Percentiles rank a stretch among this genome's conserved stretches.
phyloP scores from a whole-genome alignment of 2,329 filamentous ascomycete genomes.

The Stagonosporopsis rhizophila region DNA sequence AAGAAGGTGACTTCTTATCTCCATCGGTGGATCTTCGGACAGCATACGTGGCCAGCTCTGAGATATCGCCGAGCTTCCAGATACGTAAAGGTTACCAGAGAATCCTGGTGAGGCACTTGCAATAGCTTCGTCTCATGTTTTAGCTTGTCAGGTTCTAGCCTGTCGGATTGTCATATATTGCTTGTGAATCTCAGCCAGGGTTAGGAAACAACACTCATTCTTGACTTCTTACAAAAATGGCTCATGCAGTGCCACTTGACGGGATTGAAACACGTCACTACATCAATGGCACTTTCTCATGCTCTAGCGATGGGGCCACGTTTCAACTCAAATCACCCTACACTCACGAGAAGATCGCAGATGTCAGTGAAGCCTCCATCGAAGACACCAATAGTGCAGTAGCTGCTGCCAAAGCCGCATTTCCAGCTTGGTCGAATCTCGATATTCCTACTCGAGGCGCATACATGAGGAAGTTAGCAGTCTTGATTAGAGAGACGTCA shows the following conservation, averaged over 20 bases:
- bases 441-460: conserved; percentile 35
- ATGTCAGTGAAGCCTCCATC: conserved; percentile 44
- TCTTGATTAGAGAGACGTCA: conserved; percentile 79
- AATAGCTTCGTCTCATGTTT: background rate
- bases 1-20: no score
- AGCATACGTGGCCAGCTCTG: no score
- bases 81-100: no score
- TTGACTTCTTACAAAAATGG: background rate
- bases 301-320: background rate
- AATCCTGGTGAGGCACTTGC: no score
- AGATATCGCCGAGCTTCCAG: no score
- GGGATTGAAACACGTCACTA: conserved; percentile 45
- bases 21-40: no score
- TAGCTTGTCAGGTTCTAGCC: background rate
- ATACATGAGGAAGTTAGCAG: conserved; percentile 67
- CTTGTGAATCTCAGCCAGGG: background rate
- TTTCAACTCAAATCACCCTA: background rate
- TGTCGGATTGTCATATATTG: background rate
- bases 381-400: conserved; percentile 71
- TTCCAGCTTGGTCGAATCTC: conserved; percentile 73
- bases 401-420: conserved; percentile 72
- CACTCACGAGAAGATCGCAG: conserved; percentile 3
- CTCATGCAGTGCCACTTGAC: conserved; percentile 10
- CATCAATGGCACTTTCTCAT: conserved; percentile 35
- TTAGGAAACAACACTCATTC: background rate